Base-by-base conservation (phyloP, 2,329 filamentous ascomycete species). In the Botrytis hyacinthi region DNA sequence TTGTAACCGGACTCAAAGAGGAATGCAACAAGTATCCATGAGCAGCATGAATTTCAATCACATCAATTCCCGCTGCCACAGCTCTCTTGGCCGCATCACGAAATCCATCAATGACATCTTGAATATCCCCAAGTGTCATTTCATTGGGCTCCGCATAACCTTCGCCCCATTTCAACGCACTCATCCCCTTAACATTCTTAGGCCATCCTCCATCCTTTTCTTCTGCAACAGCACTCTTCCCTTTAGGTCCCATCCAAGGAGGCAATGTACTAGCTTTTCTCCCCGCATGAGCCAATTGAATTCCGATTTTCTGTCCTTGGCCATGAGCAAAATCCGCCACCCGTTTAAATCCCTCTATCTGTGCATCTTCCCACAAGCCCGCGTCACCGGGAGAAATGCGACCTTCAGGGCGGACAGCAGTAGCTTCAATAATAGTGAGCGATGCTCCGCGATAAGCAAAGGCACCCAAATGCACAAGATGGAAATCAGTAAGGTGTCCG, bases 241-340 rank as follows among this genome's bases (percentile, higher is more conserved):
- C 80, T 18, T 73, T 51, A 1, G 72, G 68, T 59, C 72, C 66
- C 6, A 83, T 71, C 81, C 82, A 84, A 0, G 83, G 82, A 1
- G 82, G 80, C 3, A 81, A 72, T 4, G 78, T 80, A 57, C 79
- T 81, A 2, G 81, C 83, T 74, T 84, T 84, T 18, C 83, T 78
- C 0, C 91, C 91, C 0, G 90, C 90, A 78, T 93, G 91, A 2
- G 83, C 90, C n/a, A 93, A 83, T 80, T 92, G 92, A 71, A 95
- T 89, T 44, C 86, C 91, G 71, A 94, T 89, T 62, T 90, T 87
- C 79, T 92, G 90, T 78, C 84, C 85, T 73, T 87, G 86, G 5
- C 75, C 75, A 77, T 87, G 86, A 1, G 85, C 82, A 73, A 85
- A 86, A 51, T 83, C 80, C 12, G 81, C 81, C 29, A 83, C 76